These are phyloP conservation scores for Powellomyces hirtus DNA, from an alignment of 192 early-diverging fungal genomes.

Conservation along the genomic window DNA sequence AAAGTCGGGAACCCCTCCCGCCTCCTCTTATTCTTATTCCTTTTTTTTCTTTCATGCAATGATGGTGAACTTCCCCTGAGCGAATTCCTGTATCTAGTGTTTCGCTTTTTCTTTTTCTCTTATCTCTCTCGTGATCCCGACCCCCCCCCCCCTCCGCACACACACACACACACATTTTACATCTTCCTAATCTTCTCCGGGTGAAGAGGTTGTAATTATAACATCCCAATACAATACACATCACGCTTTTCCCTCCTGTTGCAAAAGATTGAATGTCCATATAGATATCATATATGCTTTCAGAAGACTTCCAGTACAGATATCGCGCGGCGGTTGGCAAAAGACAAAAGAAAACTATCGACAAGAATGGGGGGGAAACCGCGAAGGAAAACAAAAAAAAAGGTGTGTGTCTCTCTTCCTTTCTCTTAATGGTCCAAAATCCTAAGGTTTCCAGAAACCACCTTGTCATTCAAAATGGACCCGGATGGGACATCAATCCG, in stretches of 20 bases:
- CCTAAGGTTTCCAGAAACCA: constrained; percentile 93
- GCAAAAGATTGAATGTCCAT: too few relatives aligned
- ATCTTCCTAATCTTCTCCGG: background rate
- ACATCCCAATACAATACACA: background rate
- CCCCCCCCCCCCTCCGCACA: too few relatives aligned
- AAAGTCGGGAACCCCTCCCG: background rate
- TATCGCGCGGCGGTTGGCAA: too few relatives aligned
- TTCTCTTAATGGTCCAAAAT: constrained; percentile 54
- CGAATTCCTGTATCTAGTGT: constrained; percentile 3
- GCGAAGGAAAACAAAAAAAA: too few relatives aligned
- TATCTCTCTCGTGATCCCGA: constrained; percentile 26
- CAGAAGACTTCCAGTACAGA: too few relatives aligned
- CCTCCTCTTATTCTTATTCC: background rate
- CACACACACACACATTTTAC: background rate
- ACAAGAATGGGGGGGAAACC: too few relatives aligned
- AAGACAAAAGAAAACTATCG: too few relatives aligned
- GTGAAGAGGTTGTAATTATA: constrained; percentile 30
- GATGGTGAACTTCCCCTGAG: constrained; percentile 25
- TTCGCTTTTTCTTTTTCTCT: background rate
- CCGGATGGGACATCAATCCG: constrained; percentile 96
- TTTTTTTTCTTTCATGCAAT: constrained; percentile 7
- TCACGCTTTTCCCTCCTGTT: too few relatives aligned
- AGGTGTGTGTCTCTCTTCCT: too few relatives aligned
- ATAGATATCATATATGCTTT: too few relatives aligned
- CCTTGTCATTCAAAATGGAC: constrained; percentile 95